Percentiles rank a stretch among this genome's conserved stretches.
Evolutionary conservation across 1,139 yeast species (phyloP).

Genomic region (Suhomyces ambrosiae): DNA sequence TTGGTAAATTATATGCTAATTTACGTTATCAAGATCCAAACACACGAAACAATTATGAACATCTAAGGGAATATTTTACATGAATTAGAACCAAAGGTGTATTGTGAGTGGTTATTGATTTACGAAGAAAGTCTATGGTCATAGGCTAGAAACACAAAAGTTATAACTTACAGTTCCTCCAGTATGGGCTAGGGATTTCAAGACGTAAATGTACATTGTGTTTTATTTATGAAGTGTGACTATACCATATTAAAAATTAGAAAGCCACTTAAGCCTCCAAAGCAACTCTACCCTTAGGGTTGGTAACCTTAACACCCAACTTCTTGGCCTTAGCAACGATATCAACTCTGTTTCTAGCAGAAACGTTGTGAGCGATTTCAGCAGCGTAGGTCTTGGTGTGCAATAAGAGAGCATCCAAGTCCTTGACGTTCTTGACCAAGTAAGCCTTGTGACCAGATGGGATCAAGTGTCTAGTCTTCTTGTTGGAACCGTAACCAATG

Average conservation of each 20-base stretch:
- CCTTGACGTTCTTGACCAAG: constrained; percentile 89
- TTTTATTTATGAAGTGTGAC: constrained; percentile 4
- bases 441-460: constrained; percentile 99
- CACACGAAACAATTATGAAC: too few relatives aligned
- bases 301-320: constrained; percentile 98
- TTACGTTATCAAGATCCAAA: too few relatives aligned
- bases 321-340: constrained; percentile 97
- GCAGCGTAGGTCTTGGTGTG: constrained; percentile 99
- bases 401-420: constrained; percentile 92
- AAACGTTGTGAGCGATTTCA: constrained; percentile 98
- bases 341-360: constrained; percentile 97
- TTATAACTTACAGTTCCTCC: too few relatives aligned
- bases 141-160: too few relatives aligned
- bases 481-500: constrained; percentile 99
- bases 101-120: too few relatives aligned
- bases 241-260: constrained; percentile 4
- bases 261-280: constrained; percentile 83
- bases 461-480: constrained; percentile 92
- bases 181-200: too few relatives aligned
- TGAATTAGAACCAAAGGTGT: too few relatives aligned
- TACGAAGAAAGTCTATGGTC: too few relatives aligned
- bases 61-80: too few relatives aligned
- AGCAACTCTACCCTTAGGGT: constrained; percentile 98
- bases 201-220: constrained; percentile 14
- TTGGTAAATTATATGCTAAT: too few relatives aligned